Percentiles rank a stretch among this genome's conserved stretches.
Evolutionary conservation across 495 filamentous ascomycete species (phyloP).

Genomic region (Emericellopsis terricola): DNA sequence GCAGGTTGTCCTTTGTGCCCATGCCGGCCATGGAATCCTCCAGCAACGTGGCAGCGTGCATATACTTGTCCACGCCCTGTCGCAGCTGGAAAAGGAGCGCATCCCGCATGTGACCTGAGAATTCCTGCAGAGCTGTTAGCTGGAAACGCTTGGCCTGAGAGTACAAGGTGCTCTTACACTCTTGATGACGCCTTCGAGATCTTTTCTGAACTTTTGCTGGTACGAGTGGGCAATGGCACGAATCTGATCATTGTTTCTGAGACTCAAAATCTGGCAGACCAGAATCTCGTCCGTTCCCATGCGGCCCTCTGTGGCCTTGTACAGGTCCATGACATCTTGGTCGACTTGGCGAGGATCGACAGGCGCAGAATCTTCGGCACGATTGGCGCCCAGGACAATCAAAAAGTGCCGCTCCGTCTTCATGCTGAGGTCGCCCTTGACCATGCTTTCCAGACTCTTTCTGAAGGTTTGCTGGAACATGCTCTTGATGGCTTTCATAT

Average conservation of each 20-base stretch:
- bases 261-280: conserved; percentile 58
- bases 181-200: conserved; percentile 52
- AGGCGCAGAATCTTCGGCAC: conserved; percentile 58
- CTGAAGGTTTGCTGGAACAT: conserved; percentile 50
- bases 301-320: conserved; percentile 52
- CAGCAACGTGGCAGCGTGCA: conserved; percentile 60
- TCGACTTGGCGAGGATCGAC: conserved; percentile 53
- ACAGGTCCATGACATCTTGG: conserved; percentile 49
- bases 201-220: conserved; percentile 39
- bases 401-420: conserved; percentile 72
- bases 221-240: conserved; percentile 62
- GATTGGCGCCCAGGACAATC: conserved; percentile 50
- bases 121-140: conserved; percentile 41
- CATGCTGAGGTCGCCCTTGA: conserved; percentile 61
- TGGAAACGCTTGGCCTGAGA: no score
- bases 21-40: conserved; percentile 75
- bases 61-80: conserved; percentile 59
- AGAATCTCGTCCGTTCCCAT: conserved; percentile 56
- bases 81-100: conserved; percentile 64
- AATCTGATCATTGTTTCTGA: conserved; percentile 58
- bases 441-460: conserved; percentile 41
- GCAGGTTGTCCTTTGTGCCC: conserved; percentile 69
- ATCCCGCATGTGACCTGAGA: conserved; percentile 82
- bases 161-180: conserved; percentile 20
- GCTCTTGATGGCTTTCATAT: conserved; percentile 62